Conservation (phyloP, 1,139 yeast species). For the Candida buenavistaensis region DNA sequence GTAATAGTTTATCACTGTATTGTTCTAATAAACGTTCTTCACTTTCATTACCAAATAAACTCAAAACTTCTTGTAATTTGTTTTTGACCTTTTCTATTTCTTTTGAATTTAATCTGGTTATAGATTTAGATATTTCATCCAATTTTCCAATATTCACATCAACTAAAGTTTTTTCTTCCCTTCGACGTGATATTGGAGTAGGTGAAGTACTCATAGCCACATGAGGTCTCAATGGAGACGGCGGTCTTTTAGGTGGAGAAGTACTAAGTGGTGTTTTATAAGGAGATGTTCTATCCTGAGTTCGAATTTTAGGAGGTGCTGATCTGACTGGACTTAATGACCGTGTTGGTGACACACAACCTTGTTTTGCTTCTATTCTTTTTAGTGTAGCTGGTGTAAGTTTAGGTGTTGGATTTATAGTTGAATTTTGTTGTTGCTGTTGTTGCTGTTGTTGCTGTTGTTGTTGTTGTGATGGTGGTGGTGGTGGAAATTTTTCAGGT, state of each 20-base stretch:
- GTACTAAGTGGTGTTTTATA: conserved; percentile 6
- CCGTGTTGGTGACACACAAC: too few relatives aligned
- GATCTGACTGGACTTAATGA: conserved; percentile 8
- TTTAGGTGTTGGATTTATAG: conserved; percentile 16
- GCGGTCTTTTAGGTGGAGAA: conserved; percentile 6
- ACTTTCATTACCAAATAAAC: conserved; percentile 6
- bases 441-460: conserved; percentile 5
- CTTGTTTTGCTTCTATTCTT: conserved; percentile 29
- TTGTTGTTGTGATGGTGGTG: conserved; percentile 3
- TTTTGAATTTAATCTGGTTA: too few relatives aligned
- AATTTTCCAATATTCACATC: conserved; percentile 6
- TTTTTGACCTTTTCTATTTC: too few relatives aligned
- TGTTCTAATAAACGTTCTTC: conserved; percentile 23
- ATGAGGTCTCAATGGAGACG: conserved; percentile 7
- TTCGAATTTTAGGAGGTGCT: conserved; percentile 2
- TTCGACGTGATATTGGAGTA: conserved; percentile 6
- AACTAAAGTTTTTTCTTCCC: conserved; percentile 3
- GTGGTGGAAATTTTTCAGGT: conserved; percentile 4
- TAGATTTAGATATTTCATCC: conserved; percentile 7
- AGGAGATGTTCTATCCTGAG: conserved; percentile 5
- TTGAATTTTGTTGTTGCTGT: conserved; percentile 8
- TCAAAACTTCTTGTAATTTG: background rate
- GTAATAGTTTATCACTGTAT: conserved; percentile 34
- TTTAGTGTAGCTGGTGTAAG: conserved; percentile 32
- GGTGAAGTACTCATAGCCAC: conserved; percentile 6